phyloP scores from a whole-genome alignment of 2,329 filamentous ascomycete species.

The Septoria linicola region DNA sequence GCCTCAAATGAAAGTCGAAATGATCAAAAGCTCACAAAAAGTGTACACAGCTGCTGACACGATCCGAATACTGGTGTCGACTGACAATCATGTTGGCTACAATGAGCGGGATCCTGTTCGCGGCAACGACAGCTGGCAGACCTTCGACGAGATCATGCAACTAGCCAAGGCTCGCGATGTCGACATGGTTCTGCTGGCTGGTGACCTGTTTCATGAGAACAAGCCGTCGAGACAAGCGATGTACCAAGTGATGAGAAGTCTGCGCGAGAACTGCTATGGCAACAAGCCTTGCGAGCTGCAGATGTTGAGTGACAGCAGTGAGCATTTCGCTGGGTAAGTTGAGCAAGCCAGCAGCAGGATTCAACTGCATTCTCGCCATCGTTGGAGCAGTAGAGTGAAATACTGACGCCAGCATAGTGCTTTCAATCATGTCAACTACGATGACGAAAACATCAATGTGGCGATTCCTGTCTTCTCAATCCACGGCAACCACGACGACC shows the following conservation, averaged over 20 bases:
- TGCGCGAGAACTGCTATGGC: slow-evolving; percentile 89
- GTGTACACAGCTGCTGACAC: slow-evolving; percentile 65
- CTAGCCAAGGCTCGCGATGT: slow-evolving; percentile 85
- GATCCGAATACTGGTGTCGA: slow-evolving; percentile 89
- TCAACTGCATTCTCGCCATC: neutral
- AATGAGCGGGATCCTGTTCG: slow-evolving; percentile 89
- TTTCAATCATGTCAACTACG: slow-evolving; percentile 95
- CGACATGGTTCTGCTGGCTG: slow-evolving; percentile 93
- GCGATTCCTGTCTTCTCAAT: slow-evolving; percentile 98
- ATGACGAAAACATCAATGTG: slow-evolving; percentile 95
- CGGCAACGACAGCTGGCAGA: slow-evolving; percentile 96
- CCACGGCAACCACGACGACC: slow-evolving; percentile 97
- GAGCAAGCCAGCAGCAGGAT: neutral
- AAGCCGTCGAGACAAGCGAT: slow-evolving; percentile 93
- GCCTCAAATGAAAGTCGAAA: slow-evolving; percentile 6
- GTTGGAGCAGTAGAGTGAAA: neutral
- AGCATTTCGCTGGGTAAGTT: slow-evolving; percentile 65
- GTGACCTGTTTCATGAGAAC: slow-evolving; percentile 97
- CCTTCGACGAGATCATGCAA: slow-evolving; percentile 92
- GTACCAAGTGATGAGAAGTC: slow-evolving; percentile 94
- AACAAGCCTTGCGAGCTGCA: slow-evolving; percentile 95
- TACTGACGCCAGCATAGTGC: slow-evolving; percentile 46
- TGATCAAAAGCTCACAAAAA: slow-evolving; percentile 11
- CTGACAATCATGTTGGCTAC: slow-evolving; percentile 97
- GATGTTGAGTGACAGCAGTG: slow-evolving; percentile 87